Evolutionary conservation across 2,329 filamentous ascomycete genomes (phyloP).

Genomic region (Fusarium sp.): DNA sequence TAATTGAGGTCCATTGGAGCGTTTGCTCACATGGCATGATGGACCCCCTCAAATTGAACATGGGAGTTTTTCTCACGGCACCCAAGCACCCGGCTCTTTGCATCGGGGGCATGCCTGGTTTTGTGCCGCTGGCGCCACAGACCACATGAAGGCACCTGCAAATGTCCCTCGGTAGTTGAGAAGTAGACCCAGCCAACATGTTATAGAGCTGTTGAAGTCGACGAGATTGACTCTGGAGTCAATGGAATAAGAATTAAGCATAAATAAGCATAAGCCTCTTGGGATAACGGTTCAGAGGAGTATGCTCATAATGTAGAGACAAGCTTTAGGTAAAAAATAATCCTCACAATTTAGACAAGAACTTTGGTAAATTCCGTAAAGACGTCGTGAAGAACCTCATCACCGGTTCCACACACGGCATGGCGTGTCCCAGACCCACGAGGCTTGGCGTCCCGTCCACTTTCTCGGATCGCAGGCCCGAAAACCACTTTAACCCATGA

Average conservation of each 20-base stretch:
- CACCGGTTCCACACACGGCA: not conserved
- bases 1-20: not conserved
- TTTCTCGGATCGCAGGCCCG: slow-evolving; percentile 43
- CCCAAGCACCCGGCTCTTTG: not conserved
- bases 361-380: not conserved
- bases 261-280: not conserved
- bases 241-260: not conserved
- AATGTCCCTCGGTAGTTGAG: slow-evolving; percentile 27
- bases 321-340: no score
- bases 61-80: slow-evolving; percentile 1
- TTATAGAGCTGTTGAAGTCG: not conserved
- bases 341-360: not conserved
- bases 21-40: slow-evolving; percentile 21
- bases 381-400: not conserved
- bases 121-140: not conserved
- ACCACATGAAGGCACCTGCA: slow-evolving; percentile 12
- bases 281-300: not conserved
- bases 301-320: no score
- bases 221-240: not conserved
- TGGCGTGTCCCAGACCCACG: not conserved
- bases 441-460: not conserved
- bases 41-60: slow-evolving; percentile 5
- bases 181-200: not conserved
- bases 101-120: not conserved
- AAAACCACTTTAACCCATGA: slow-evolving; percentile 5